Evolutionary conservation across 805 yeast species (phyloP), one percentile per base, ranked within the genome.

Genomic region (Wickerhamiella allomyrinae): DNA sequence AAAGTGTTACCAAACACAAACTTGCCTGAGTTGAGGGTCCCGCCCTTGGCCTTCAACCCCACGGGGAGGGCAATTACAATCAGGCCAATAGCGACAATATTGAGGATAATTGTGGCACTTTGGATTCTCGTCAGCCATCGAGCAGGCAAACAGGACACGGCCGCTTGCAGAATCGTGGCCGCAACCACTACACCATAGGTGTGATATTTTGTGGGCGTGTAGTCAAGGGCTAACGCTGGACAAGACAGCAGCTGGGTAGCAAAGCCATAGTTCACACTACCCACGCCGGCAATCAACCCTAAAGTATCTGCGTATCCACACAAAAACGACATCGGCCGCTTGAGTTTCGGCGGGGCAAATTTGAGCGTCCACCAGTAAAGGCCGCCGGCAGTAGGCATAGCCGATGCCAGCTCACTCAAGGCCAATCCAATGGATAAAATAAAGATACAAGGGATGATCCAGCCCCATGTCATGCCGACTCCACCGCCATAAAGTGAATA

Each of bases 361-460:
- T 74, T 69, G 56, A 67, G 72, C 2, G 80, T 72, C 75, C 79
- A 74, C 56, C 71, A 74, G 53, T 76, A 79, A 36, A 78, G 60
- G 11, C 85, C 85, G 42, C 85, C 85, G 20, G 80, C 73, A 0
- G 85, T 77, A 21, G 87, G 85, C 47, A 76, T 70, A 2, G 82
- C 71, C 21, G 77, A 69, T 1, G 78, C 79, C 48, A 76, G 56
- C 51, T 76, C 78, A 4, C 80, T 66, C 76, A 79, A 71, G 11
- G 77, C 64, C 7, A 69, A 47, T 19, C 82, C 83, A 21, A 74
- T 68, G 13, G 64, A 54, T 35, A 76, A 54, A 41, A 77, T 74
- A 49, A 75, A 73, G 13, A 65, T 44, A 8, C 75, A 68, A 22
- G 80, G 67, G 13, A 73, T 51, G 39, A 74, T 57, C 86, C 86